A percentile compares a stretch with the other conserved stretches of the same genome.
Evolutionary conservation across 2,329 filamentous ascomycete genomes (phyloP).

Genomic region (Sporothrix euskadiensis): DNA sequence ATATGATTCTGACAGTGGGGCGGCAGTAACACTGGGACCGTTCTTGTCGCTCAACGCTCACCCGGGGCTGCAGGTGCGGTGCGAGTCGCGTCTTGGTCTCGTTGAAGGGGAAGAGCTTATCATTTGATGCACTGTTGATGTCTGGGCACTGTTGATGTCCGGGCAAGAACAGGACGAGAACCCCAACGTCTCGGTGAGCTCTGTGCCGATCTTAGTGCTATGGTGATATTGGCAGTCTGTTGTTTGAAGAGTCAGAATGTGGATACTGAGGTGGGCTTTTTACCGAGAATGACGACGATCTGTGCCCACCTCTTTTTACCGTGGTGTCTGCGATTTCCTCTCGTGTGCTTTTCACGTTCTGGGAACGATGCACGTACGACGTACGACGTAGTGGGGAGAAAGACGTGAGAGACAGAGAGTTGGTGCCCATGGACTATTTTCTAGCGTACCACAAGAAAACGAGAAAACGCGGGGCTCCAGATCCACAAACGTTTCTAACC

Average conservation of each 20-base stretch:
- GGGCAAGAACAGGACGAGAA: too few relatives aligned
- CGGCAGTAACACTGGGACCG: background rate
- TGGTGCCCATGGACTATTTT: too few relatives aligned
- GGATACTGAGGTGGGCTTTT: background rate
- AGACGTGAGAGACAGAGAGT: too few relatives aligned
- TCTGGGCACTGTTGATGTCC: background rate
- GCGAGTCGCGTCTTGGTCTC: background rate
- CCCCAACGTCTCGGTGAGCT: background rate
- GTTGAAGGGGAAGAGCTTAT: background rate
- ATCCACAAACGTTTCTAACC: background rate
- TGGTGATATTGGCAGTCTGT: background rate
- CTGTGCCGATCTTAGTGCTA: background rate
- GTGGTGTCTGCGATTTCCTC: background rate
- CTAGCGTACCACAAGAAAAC: background rate
- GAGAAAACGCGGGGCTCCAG: constrained; percentile 10
- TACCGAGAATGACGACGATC: background rate
- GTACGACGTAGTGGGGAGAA: too few relatives aligned
- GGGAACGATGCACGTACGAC: background rate
- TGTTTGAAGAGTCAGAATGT: background rate
- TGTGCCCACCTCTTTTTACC: background rate
- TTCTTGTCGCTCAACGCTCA: background rate
- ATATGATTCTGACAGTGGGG: background rate
- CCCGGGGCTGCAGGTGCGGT: background rate
- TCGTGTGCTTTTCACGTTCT: background rate
- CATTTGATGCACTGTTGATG: too few relatives aligned